Percentiles rank a stretch among this genome's conserved stretches.
These are phyloP conservation scores for Quercus bicolor DNA, from an alignment of 306 rosid genomes.

Conservation along the genomic window DNA sequence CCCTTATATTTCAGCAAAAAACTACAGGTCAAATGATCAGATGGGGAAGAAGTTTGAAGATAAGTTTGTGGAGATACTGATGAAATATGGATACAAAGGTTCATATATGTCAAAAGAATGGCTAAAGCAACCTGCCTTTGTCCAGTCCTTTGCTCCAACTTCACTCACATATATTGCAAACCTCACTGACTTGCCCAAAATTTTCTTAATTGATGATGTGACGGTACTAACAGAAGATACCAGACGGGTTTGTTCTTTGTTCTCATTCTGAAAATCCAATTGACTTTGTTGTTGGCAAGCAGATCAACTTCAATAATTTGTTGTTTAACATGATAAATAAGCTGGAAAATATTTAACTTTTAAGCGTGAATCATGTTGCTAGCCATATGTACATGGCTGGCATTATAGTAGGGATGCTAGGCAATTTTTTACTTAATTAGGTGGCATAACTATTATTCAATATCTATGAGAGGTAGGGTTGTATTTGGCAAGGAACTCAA, in stretches of 20 bases:
- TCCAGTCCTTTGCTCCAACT: conserved; percentile 92
- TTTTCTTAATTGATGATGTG: conserved; percentile 62
- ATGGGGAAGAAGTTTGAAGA: conserved; percentile 75
- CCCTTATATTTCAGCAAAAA: not conserved
- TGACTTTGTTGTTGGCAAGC: too few species aligned
- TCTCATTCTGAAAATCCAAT: not conserved
- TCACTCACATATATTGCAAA: conserved; percentile 63
- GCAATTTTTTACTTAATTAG: too few species aligned
- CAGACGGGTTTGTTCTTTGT: conserved; percentile 54
- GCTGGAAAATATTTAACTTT: too few species aligned
- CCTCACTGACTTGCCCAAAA: conserved; percentile 70
- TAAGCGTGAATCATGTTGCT: too few species aligned
- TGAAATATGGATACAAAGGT: conserved; percentile 81
- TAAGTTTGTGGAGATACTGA: conserved; percentile 68
- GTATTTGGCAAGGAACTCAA: too few species aligned
- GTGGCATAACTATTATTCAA: not conserved
- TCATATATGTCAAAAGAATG: conserved; percentile 75
- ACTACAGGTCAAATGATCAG: conserved; percentile 71
- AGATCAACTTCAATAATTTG: not conserved
- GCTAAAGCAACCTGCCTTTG: conserved; percentile 71
- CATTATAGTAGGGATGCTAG: too few species aligned
- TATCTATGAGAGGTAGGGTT: not conserved
- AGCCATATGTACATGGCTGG: too few species aligned
- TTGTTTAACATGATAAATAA: too few species aligned
- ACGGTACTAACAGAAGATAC: conserved; percentile 68